phyloP scores from a whole-genome alignment of 768 basidiomycete genomes.

The Bullera alba region DNA sequence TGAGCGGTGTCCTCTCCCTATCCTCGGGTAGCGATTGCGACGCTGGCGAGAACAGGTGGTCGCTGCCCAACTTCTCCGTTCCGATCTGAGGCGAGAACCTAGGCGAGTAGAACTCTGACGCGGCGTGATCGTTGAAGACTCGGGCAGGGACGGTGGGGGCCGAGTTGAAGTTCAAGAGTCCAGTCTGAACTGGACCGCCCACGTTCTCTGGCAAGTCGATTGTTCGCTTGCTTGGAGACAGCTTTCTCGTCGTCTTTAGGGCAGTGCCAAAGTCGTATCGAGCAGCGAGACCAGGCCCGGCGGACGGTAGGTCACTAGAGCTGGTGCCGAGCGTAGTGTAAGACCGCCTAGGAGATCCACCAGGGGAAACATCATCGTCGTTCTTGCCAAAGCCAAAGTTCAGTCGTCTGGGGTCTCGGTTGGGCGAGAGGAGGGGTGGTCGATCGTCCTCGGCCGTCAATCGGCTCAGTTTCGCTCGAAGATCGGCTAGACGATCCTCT shows the following conservation, averaged over 20 bases:
- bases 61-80: neutral
- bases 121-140: constrained; percentile 16
- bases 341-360: constrained; percentile 16
- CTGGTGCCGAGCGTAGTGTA: constrained; percentile 6
- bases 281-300: constrained; percentile 30
- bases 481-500: constrained; percentile 54
- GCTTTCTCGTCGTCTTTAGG: constrained; percentile 29
- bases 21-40: neutral
- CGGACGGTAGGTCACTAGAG: constrained; percentile 22
- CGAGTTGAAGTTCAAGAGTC: constrained; percentile 17
- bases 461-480: constrained; percentile 62
- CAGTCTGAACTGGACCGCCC: constrained; percentile 35
- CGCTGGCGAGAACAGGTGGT: constrained; percentile 22
- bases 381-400: neutral
- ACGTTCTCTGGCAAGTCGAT: constrained; percentile 30
- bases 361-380: constrained; percentile 13
- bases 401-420: constrained; percentile 4
- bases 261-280: constrained; percentile 48
- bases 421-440: constrained; percentile 20
- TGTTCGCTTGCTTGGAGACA: constrained; percentile 12
- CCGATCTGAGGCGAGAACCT: constrained; percentile 7
- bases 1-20: neutral
- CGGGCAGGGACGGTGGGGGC: neutral
- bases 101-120: constrained; percentile 42
- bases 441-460: constrained; percentile 50